phyloP scores from a whole-genome alignment of 2,329 filamentous ascomycete genomes.

The Sporothrix globosa region DNA sequence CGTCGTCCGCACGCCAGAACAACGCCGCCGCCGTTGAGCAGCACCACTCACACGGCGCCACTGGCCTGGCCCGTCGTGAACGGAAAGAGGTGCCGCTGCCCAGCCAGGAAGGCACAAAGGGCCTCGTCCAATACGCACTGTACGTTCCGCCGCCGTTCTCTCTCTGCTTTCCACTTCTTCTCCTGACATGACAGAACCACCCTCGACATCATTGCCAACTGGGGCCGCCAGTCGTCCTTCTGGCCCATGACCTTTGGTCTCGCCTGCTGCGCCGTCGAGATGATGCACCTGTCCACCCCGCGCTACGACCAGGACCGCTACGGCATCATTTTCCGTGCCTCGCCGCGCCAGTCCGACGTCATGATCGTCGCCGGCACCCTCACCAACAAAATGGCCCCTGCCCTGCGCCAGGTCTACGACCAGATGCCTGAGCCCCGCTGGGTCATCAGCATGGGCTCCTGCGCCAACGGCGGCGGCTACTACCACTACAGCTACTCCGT shows the following conservation, averaged over 20 bases:
- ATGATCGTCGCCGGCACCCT: conserved; percentile 94
- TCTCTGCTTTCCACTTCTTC: not conserved
- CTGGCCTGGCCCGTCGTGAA: conserved; percentile 56
- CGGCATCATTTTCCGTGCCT: conserved; percentile 88
- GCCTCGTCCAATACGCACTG: conserved; percentile 82
- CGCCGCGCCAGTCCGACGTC: conserved; percentile 83
- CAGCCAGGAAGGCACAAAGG: conserved; percentile 79
- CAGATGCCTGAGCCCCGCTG: conserved; percentile 92
- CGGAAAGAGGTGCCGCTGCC: conserved; percentile 74
- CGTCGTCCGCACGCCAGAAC: conserved; percentile 65
- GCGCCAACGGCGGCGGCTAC: conserved; percentile 72
- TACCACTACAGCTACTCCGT: conserved; percentile 75
- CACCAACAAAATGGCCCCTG: conserved; percentile 95
- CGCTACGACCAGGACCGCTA: conserved; percentile 88
- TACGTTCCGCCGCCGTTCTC: conserved; percentile 53
- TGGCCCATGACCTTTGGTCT: conserved; percentile 91
- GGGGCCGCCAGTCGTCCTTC: conserved; percentile 79
- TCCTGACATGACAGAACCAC: conserved; percentile 61
- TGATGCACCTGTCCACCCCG: conserved; percentile 89
- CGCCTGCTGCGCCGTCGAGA: conserved; percentile 86
- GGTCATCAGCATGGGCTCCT: conserved; percentile 73
- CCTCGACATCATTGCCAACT: conserved; percentile 78
- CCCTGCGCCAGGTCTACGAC: conserved; percentile 87
- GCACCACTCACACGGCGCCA: conserved; percentile 49
- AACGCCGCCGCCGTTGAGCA: conserved; percentile 57